Percentiles rank a stretch among this genome's conserved stretches.
phyloP scores from a whole-genome alignment of 768 basidiomycete species.

The Tulasnella sp. region DNA sequence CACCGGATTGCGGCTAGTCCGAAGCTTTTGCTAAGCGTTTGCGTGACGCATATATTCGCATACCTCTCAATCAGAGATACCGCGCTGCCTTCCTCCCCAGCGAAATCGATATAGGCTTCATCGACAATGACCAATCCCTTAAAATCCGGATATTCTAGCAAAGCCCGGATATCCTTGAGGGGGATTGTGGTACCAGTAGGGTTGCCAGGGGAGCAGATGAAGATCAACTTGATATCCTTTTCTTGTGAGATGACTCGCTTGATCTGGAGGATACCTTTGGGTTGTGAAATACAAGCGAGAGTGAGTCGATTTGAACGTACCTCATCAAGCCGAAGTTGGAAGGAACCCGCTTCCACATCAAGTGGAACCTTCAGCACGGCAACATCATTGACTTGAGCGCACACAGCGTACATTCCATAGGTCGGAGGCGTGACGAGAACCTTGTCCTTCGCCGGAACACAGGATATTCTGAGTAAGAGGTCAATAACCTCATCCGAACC shows the following conservation, averaged over 20 bases:
- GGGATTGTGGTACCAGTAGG: slow-evolving; percentile 88
- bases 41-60: slow-evolving; percentile 88
- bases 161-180: slow-evolving; percentile 56
- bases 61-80: slow-evolving; percentile 71
- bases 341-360: slow-evolving; percentile 76
- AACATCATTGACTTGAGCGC: slow-evolving; percentile 92
- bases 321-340: slow-evolving; percentile 69
- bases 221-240: slow-evolving; percentile 80
- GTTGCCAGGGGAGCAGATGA: slow-evolving; percentile 96
- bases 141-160: slow-evolving; percentile 77
- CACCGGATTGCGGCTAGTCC: slow-evolving; percentile 93
- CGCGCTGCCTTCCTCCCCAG: slow-evolving; percentile 57
- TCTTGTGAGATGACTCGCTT: slow-evolving; percentile 64
- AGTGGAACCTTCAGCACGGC: slow-evolving; percentile 73
- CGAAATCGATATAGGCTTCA: slow-evolving; percentile 97
- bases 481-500: slow-evolving; percentile 98
- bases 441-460: slow-evolving; percentile 71
- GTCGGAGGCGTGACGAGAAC: slow-evolving; percentile 90
- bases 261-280: slow-evolving; percentile 45
- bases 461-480: slow-evolving; percentile 84
- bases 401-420: slow-evolving; percentile 96
- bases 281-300: not conserved
- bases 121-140: slow-evolving; percentile 91
- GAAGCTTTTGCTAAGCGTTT: slow-evolving; percentile 94
- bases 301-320: slow-evolving; percentile 40